These are phyloP conservation scores for Mycosphaerella arachidis DNA, from an alignment of 2,329 filamentous ascomycete species.

Conservation along the genomic window DNA sequence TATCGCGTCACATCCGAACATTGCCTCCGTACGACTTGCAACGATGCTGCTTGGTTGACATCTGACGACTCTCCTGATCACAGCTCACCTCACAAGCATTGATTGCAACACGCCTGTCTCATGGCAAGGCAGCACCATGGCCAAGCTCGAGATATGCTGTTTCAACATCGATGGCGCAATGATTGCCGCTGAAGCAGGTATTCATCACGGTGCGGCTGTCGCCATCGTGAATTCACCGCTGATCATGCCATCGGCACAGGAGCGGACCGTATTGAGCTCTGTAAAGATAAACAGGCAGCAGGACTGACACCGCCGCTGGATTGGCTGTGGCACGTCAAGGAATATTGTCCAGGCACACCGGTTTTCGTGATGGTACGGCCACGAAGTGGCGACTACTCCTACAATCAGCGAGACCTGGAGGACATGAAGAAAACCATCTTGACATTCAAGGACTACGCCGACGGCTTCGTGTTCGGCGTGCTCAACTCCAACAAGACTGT, in stretches of 20 bases:
- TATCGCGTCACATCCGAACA: too few relatives aligned
- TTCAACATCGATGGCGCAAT: constrained; percentile 44
- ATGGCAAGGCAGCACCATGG: constrained; percentile 14
- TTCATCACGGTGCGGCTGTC: not conserved
- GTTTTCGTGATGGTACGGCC: constrained; percentile 54
- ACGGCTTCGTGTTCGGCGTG: constrained; percentile 53
- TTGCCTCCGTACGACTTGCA: too few relatives aligned
- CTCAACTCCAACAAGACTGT: constrained; percentile 34
- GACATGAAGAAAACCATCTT: constrained; percentile 42
- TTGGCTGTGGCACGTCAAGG: constrained; percentile 27
- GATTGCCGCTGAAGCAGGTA: constrained; percentile 28
- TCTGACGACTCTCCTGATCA: too few relatives aligned
- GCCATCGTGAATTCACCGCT: constrained; percentile 34
- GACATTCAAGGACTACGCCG: constrained; percentile 33
- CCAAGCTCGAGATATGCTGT: constrained; percentile 46
- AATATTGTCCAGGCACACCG: constrained; percentile 33
- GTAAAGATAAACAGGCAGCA: constrained; percentile 38
- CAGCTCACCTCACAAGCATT: not conserved
- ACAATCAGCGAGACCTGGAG: constrained; percentile 39
- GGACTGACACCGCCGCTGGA: constrained; percentile 40
- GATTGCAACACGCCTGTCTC: not conserved
- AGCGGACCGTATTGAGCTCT: constrained; percentile 51
- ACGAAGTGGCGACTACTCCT: constrained; percentile 44
- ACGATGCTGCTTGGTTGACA: too few relatives aligned
- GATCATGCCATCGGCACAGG: constrained; percentile 40